A percentile compares a stretch with the other conserved stretches of the same genome.
These are phyloP conservation scores for Leptomonas pyrrhocoris DNA, from an alignment of 208 protist species.

Conservation along the genomic window DNA sequence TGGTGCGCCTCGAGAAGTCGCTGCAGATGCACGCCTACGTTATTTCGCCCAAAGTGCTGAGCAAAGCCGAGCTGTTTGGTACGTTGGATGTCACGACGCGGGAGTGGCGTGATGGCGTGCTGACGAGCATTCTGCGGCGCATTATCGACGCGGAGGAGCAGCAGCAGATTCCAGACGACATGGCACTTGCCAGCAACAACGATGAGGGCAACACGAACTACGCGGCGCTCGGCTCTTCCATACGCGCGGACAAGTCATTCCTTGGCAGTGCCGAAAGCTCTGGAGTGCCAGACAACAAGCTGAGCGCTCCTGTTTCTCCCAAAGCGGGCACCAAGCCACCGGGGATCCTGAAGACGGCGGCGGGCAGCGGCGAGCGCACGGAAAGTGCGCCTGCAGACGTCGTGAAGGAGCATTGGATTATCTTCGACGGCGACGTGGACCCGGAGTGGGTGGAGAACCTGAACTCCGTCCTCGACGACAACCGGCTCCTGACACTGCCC, in stretches of 20 bases:
- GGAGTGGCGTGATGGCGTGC: conserved; percentile 99
- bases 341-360: background rate
- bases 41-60: conserved; percentile 99
- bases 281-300: conserved; percentile 3
- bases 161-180: conserved; percentile 50
- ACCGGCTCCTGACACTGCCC: conserved; percentile 98
- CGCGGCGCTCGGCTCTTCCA: background rate
- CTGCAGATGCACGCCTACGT: conserved; percentile 93
- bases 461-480: conserved; percentile 99
- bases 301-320: too few relatives aligned
- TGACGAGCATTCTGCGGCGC: conserved; percentile 96
- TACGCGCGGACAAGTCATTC: background rate
- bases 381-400: background rate
- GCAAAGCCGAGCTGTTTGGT: conserved; percentile 98
- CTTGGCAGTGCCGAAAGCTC: background rate
- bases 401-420: conserved; percentile 96
- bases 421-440: conserved; percentile 99
- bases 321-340: conserved; percentile 7
- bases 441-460: conserved; percentile 99
- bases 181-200: conserved; percentile 20
- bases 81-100: conserved; percentile 97
- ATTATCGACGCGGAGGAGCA: conserved; percentile 95
- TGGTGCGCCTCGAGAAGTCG: conserved; percentile 75
- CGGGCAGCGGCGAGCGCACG: background rate
- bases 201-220: background rate